Percentiles rank a stretch among this genome's conserved stretches.
Evolutionary conservation across 2,329 filamentous ascomycete genomes (phyloP).

Genomic region (Neonectria neomacrospora): DNA sequence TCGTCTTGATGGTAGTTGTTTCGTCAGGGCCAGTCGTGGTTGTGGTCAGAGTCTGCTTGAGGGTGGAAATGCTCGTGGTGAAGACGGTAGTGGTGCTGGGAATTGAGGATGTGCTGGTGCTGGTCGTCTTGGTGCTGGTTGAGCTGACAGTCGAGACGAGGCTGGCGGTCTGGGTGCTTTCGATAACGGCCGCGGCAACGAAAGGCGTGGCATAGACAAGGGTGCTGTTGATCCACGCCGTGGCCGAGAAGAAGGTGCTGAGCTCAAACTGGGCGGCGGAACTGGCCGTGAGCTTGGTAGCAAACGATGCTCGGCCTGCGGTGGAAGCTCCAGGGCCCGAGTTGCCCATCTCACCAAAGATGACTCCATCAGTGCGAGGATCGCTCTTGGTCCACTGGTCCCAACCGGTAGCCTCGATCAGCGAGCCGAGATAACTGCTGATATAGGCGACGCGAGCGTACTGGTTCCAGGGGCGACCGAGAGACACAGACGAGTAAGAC

Average conservation of each 20-base stretch:
- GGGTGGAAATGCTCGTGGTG: conserved; percentile 31
- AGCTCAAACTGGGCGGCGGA: conserved; percentile 34
- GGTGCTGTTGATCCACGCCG: conserved; percentile 39
- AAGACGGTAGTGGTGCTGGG: conserved; percentile 36
- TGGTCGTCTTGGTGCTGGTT: background rate
- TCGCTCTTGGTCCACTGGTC: conserved; percentile 37
- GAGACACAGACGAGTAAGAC: conserved; percentile 36
- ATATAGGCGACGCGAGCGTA: conserved; percentile 39
- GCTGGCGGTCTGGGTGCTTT: background rate
- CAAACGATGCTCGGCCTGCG: conserved; percentile 34
- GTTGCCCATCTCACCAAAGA: conserved; percentile 38
- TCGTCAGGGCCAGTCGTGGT: conserved; percentile 29
- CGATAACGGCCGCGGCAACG: conserved; percentile 17
- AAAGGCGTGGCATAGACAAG: conserved; percentile 37
- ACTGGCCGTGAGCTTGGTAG: conserved; percentile 26
- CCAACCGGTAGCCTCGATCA: conserved; percentile 32
- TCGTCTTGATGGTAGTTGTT: conserved; percentile 32
- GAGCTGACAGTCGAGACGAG: background rate
- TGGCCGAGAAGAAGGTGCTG: conserved; percentile 34
- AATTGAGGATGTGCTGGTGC: conserved; percentile 1
- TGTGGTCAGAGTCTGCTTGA: conserved; percentile 29
- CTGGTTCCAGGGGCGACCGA: conserved; percentile 39
- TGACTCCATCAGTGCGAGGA: conserved; percentile 34
- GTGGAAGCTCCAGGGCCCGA: conserved; percentile 35
- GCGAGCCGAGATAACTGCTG: conserved; percentile 30